Evolutionary conservation across 2,329 filamentous ascomycete genomes (phyloP).

Genomic region (Calycina herbarum): DNA sequence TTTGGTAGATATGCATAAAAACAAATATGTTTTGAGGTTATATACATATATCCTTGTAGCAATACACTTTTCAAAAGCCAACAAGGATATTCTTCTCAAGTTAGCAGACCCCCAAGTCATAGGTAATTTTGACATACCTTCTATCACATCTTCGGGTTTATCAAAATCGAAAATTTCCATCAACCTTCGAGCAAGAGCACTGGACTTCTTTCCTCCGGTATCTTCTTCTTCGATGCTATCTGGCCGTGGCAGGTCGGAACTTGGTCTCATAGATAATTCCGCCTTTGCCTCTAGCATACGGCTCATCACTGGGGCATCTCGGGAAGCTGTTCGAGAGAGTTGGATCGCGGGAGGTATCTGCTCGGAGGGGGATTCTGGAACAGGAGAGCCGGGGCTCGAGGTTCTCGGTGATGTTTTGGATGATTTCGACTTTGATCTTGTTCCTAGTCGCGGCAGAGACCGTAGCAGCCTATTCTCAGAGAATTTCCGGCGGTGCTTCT

Average conservation of each 20-base stretch:
- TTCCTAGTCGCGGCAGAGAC: conserved; percentile 60
- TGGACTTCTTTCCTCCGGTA: conserved; percentile 45
- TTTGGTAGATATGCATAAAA: conserved; percentile 98
- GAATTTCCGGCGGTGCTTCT: conserved; percentile 56
- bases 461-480: conserved; percentile 66
- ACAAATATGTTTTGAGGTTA: conserved; percentile 89
- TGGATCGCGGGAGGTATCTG: conserved; percentile 33
- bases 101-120: conserved; percentile 23
- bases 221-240: conserved; percentile 23
- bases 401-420: conserved; percentile 37
- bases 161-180: conserved; percentile 87
- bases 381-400: conserved; percentile 21
- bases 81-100: conserved; percentile 76
- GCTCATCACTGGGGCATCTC: conserved; percentile 71
- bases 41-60: conserved; percentile 93
- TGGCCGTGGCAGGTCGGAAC: conserved; percentile 50
- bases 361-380: conserved; percentile 36
- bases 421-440: conserved; percentile 41
- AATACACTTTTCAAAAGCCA: conserved; percentile 90
- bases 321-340: conserved; percentile 40
- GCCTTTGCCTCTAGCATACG: conserved; percentile 73
- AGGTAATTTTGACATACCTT: conserved; percentile 51
- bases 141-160: conserved; percentile 77
- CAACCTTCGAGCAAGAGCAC: conserved; percentile 66
- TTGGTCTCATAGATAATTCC: conserved; percentile 59